Base-by-base conservation (phyloP, 192 early-diverging fungal species). In the Coemansia sp. region DNA sequence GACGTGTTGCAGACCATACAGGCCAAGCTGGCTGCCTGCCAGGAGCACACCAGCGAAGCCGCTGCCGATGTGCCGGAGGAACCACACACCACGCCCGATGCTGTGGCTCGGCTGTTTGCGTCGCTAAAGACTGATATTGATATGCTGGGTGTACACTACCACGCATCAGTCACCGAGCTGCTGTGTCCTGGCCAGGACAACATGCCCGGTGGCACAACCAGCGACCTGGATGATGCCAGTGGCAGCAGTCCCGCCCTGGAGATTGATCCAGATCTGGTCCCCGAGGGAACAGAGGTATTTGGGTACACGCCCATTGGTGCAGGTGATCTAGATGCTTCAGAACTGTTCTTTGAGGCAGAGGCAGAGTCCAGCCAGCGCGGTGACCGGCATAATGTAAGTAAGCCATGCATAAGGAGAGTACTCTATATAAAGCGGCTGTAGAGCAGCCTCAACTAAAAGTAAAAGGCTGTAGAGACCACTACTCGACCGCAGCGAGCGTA, bases 71-170 rank as follows among this genome's bases (percentile, higher is more conserved):
- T 6, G 3, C 19, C 10, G 20, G 1, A 28, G 12, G 11, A 21
- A 3, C 34, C 25, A 19, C 25, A n/a, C 4, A 16, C 7, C 12
- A 29, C 38, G 19, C 30, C 47, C 3, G 56, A 70, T 9, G 38
- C 59, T 5, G 37, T 51, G 3, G 67, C 62, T 0, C 52, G 54
- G 1, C 19, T 73, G 19, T 73, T 73, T 51, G 43, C 69, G 0
- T 73, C 69, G 17, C 45, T 73, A 32, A 73, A 73, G 38, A 6
- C 48, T 0, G 69, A 73, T 10, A 56, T 73, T 8, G 69, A 73
- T 16, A 30, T 41, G 18, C 44, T 73, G 7, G 44, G 41, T 5
- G 21, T 23, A 3, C 53, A 55, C 5, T 73, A 73, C 33, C 69
- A 73, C 30, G 44, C 44, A 2, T 40, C 54, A 3, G 37, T 61